phyloP scores from a whole-genome alignment of 164 flowering plant genomes.

The Tetracentron sinense region DNA sequence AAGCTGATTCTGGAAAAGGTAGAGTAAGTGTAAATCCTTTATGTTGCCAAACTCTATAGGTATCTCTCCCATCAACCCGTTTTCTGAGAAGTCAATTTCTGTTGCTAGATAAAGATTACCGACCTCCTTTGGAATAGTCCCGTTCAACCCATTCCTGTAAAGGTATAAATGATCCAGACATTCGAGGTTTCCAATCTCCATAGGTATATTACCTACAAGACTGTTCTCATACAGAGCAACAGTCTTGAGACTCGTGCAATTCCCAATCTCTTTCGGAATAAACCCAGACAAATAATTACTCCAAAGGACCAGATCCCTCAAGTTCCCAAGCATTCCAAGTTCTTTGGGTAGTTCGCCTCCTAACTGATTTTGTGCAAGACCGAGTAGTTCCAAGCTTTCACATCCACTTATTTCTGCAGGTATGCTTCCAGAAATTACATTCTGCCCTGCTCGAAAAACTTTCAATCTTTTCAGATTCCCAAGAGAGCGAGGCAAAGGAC shows the following conservation, averaged over 20 bases:
- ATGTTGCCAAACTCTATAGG: slow-evolving; percentile 69
- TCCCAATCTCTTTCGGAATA: slow-evolving; percentile 73
- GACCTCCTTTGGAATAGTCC: slow-evolving; percentile 74
- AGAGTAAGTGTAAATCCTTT: slow-evolving; percentile 47
- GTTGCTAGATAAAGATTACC: slow-evolving; percentile 62
- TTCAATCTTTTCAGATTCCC: slow-evolving; percentile 68
- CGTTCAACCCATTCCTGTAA: slow-evolving; percentile 76
- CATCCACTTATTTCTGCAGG: slow-evolving; percentile 70
- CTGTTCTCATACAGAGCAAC: slow-evolving; percentile 72
- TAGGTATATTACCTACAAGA: slow-evolving; percentile 69
- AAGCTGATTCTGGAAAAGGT: slow-evolving; percentile 77
- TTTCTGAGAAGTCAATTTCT: slow-evolving; percentile 93
- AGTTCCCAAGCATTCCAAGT: slow-evolving; percentile 59
- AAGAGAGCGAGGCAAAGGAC: slow-evolving; percentile 63
- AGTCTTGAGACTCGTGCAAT: slow-evolving; percentile 56
- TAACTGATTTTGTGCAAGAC: slow-evolving; percentile 74
- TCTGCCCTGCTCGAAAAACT: slow-evolving; percentile 80
- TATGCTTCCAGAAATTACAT: slow-evolving; percentile 65
- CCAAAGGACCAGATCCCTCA: slow-evolving; percentile 63
- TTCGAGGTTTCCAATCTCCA: slow-evolving; percentile 60
- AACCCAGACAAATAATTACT: slow-evolving; percentile 61
- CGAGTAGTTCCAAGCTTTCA: slow-evolving; percentile 51
- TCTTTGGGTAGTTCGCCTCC: slow-evolving; percentile 67
- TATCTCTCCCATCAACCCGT: slow-evolving; percentile 63
- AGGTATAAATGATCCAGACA: slow-evolving; percentile 52